Evolutionary conservation across 176 grass and related monocot genomes (phyloP).

Genomic region (Typha latifolia): DNA sequence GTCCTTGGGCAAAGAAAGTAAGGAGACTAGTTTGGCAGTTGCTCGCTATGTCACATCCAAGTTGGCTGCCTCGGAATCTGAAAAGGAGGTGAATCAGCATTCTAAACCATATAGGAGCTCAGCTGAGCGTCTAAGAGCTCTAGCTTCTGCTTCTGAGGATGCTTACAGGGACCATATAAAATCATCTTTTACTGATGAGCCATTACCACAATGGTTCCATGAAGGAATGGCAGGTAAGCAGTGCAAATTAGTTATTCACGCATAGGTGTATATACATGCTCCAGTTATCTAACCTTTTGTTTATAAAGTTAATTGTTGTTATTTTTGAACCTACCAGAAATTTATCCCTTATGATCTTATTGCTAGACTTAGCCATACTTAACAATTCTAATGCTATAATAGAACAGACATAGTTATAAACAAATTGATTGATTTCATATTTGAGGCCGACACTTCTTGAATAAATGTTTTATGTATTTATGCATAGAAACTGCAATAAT

Average conservation of each 20-base stretch:
- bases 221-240: slow-evolving; percentile 97
- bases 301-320: neutral
- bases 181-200: slow-evolving; percentile 39
- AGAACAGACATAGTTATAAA: no score
- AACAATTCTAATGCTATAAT: no score
- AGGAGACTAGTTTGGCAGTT: slow-evolving; percentile 52
- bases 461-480: no score
- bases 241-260: neutral
- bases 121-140: neutral
- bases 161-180: neutral
- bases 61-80: slow-evolving; percentile 12
- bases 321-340: neutral
- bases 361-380: no score
- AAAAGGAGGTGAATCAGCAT: slow-evolving; percentile 34
- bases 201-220: slow-evolving; percentile 84
- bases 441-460: no score
- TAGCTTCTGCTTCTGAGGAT: slow-evolving; percentile 10
- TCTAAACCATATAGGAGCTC: slow-evolving; percentile 13
- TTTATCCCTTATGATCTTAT: neutral
- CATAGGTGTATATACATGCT: neutral
- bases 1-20: slow-evolving; percentile 27
- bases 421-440: no score
- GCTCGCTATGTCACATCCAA: slow-evolving; percentile 34
- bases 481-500: no score
- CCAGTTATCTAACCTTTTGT: neutral